phyloP scores from a whole-genome alignment of 768 basidiomycete species.

The Lactifluus piperatus region DNA sequence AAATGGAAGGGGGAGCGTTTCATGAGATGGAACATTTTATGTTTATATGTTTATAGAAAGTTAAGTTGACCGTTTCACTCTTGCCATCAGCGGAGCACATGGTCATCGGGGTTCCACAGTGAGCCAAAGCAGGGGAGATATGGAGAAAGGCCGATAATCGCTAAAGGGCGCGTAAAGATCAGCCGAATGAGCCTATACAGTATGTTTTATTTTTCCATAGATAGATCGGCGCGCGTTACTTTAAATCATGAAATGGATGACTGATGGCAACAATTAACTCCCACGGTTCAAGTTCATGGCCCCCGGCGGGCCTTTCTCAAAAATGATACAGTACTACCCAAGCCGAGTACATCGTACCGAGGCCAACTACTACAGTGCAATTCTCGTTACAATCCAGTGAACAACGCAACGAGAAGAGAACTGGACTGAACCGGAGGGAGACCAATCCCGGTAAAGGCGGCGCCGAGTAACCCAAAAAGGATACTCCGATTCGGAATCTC shows the following conservation, averaged over 20 bases:
- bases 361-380: no score
- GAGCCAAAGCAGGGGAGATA: no score
- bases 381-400: no score
- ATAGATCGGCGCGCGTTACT: background rate
- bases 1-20: background rate
- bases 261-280: background rate
- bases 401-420: no score
- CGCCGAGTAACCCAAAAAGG: background rate
- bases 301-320: no score
- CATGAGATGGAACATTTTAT: background rate
- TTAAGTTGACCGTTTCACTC: background rate
- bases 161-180: no score
- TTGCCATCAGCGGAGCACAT: slow-evolving; percentile 10
- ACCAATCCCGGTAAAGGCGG: background rate
- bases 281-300: background rate
- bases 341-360: no score
- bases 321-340: no score
- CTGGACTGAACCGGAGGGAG: background rate
- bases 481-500: background rate
- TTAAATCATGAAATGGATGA: no score
- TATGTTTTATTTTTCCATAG: no score
- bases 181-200: no score
- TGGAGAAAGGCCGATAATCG: no score
- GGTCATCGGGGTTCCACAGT: background rate
- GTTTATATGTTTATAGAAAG: background rate